A percentile compares a stretch with the other conserved stretches of the same genome.
Conservation (phyloP, 1,284 basidiomycete genomes). For the Rhodotorula glutinis region DNA sequence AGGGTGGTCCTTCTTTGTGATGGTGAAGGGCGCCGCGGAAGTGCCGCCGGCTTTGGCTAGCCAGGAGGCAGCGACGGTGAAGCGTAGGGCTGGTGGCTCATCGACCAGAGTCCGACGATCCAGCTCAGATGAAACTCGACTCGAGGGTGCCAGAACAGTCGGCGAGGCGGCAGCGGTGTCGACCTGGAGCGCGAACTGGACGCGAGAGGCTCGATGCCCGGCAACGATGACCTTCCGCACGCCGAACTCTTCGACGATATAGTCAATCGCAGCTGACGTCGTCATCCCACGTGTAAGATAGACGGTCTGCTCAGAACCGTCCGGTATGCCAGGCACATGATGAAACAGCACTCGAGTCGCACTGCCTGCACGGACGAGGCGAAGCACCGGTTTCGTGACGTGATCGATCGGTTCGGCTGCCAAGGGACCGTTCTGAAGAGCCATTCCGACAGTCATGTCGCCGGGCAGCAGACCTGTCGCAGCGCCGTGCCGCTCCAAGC, state of each 20-base stretch:
- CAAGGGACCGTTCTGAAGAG: neutral
- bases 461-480: conserved; percentile 10
- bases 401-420: conserved; percentile 47
- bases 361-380: conserved; percentile 15
- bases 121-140: neutral
- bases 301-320: conserved; percentile 63
- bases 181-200: conserved; percentile 43
- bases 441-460: conserved; percentile 9
- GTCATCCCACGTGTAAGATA: conserved; percentile 61
- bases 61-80: conserved; percentile 47
- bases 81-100: neutral
- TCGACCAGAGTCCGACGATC: neutral
- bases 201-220: conserved; percentile 47
- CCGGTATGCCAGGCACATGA: conserved; percentile 71
- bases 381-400: conserved; percentile 54
- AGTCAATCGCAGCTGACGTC: conserved; percentile 58
- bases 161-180: neutral
- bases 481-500: too few species aligned
- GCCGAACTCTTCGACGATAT: conserved; percentile 64
- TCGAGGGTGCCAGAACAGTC: neutral
- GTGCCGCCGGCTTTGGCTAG: conserved; percentile 47
- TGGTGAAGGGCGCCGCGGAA: conserved; percentile 32
- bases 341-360: neutral
- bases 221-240: conserved; percentile 56
- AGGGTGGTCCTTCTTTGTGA: too few species aligned